A percentile compares a stretch with the other conserved stretches of the same genome.
These are phyloP conservation scores for Penicillium sp. DNA, from an alignment of 2,329 filamentous ascomycete species.

Conservation along the genomic window DNA sequence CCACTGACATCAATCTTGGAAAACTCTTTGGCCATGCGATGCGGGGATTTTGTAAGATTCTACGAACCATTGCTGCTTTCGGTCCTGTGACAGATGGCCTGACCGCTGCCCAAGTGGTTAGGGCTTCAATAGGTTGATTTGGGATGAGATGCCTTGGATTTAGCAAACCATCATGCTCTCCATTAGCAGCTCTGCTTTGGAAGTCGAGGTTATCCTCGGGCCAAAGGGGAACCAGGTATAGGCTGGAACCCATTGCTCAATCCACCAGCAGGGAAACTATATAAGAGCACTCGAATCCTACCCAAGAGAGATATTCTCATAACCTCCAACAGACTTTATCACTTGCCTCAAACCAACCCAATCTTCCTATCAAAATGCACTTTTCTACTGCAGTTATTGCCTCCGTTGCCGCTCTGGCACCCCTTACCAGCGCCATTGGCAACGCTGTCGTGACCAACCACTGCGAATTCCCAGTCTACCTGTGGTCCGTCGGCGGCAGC, in stretches of 20 bases:
- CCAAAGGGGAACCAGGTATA: background rate
- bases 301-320: background rate
- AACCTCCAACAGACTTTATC: background rate
- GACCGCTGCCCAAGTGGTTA: background rate
- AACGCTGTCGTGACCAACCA: slow-evolving; percentile 41
- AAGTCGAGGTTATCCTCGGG: background rate
- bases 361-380: slow-evolving; percentile 25
- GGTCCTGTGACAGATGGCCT: slow-evolving; percentile 8
- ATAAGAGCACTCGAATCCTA: slow-evolving; percentile 1
- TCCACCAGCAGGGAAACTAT: slow-evolving; percentile 2
- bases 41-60: background rate
- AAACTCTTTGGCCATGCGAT: background rate
- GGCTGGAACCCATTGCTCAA: background rate
- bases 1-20: background rate
- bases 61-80: background rate
- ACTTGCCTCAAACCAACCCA: background rate
- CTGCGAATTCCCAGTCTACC: slow-evolving; percentile 37
- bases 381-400: slow-evolving; percentile 29
- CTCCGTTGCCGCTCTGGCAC: slow-evolving; percentile 32
- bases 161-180: background rate
- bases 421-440: slow-evolving; percentile 35
- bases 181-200: background rate
- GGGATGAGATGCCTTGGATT: slow-evolving; percentile 8
- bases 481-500: slow-evolving; percentile 38
- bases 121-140: background rate